Evolutionary conservation across 208 protist genomes (phyloP).

Genomic region (Naegleria gruberi): DNA sequence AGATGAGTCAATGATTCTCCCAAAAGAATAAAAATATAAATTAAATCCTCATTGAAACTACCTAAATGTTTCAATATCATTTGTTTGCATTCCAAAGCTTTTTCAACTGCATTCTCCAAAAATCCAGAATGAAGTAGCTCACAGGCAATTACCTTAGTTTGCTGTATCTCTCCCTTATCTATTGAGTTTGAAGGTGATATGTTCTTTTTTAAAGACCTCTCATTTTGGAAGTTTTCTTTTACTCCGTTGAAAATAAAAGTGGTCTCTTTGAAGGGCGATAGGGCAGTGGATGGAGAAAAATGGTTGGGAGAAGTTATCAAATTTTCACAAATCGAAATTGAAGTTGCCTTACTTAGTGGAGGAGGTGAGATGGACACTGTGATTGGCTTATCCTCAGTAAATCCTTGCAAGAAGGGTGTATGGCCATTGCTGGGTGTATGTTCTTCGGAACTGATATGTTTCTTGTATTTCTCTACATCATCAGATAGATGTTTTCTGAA

Average conservation of each 20-base stretch:
- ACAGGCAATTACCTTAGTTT: neutral
- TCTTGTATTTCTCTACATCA: neutral
- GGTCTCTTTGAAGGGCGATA: neutral
- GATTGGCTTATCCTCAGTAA: neutral
- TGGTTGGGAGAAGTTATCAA: neutral
- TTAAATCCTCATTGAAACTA: neutral
- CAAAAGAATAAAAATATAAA: neutral
- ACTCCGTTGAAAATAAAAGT: neutral
- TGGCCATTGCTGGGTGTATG: neutral
- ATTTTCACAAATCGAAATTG: neutral
- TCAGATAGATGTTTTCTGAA: neutral
- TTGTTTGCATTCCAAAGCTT: neutral
- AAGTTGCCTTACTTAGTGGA: neutral
- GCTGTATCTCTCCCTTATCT: neutral
- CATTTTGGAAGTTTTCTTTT: neutral
- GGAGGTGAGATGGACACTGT: neutral
- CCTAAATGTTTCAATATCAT: neutral
- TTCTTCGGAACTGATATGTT: neutral
- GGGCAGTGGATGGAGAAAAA: neutral
- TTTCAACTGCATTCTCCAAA: neutral
- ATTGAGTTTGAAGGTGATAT: neutral
- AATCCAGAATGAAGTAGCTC: neutral
- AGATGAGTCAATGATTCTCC: neutral
- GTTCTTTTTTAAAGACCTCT: neutral
- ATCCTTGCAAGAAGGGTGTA: neutral